These are phyloP conservation scores for Saccharomyces jurei DNA, from an alignment of 805 yeast species.

Conservation along the genomic window DNA sequence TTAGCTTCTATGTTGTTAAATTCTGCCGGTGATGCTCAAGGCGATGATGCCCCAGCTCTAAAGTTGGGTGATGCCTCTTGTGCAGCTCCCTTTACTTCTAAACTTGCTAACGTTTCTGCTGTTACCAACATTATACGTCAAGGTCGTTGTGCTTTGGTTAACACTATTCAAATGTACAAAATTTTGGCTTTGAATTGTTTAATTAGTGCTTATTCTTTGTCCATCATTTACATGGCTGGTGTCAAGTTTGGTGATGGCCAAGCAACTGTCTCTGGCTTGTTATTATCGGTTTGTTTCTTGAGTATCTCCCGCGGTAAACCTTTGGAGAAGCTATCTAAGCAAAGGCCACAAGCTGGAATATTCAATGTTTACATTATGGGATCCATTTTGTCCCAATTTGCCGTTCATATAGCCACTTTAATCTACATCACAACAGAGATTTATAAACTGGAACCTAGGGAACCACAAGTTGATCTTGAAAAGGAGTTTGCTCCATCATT, in stretches of 20 bases:
- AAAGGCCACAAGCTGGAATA: conserved; percentile 96
- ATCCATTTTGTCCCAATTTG: conserved; percentile 92
- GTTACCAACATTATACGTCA: conserved; percentile 92
- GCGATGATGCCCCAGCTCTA: conserved; percentile 79
- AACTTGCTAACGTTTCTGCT: conserved; percentile 82
- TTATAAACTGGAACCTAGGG: conserved; percentile 85
- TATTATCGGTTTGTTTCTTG: conserved; percentile 88
- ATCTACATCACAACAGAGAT: conserved; percentile 78
- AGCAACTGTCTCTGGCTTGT: conserved; percentile 91
- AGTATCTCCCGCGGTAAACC: conserved; percentile 93
- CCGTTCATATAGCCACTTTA: conserved; percentile 77
- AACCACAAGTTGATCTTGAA: conserved; percentile 81
- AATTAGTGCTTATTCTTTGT: conserved; percentile 90
- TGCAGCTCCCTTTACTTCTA: conserved; percentile 97
- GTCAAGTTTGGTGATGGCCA: conserved; percentile 97
- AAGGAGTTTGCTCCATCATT: conserved; percentile 82
- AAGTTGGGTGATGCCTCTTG: conserved; percentile 98
- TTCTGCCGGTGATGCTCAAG: conserved; percentile 34
- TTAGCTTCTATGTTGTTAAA: conserved; percentile 36
- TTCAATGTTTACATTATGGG: conserved; percentile 96
- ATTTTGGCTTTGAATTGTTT: conserved; percentile 93
- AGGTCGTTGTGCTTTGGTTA: conserved; percentile 95
- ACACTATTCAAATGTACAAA: conserved; percentile 98
- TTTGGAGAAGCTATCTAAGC: conserved; percentile 76
- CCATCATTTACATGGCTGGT: conserved; percentile 92